These are phyloP conservation scores for Uncinocarpus reesii DNA, from an alignment of 2,329 filamentous ascomycete genomes.

Conservation along the genomic window DNA sequence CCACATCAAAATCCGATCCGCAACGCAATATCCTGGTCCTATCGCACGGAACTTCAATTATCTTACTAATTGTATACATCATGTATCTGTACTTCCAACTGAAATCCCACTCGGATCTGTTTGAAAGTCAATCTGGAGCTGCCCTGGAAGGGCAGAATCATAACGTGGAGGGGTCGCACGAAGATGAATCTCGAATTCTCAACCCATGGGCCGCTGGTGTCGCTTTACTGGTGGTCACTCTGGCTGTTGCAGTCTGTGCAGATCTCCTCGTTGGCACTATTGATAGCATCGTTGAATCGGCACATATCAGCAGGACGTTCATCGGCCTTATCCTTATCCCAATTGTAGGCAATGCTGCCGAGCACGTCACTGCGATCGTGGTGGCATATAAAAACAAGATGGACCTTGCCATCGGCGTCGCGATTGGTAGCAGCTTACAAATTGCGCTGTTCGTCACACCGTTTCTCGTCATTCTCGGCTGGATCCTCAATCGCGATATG, in stretches of 20 bases:
- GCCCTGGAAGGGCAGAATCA: constrained; percentile 30
- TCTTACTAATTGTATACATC: constrained; percentile 63
- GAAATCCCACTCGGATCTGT: constrained; percentile 61
- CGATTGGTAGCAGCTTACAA: constrained; percentile 71
- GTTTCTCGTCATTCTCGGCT: constrained; percentile 68
- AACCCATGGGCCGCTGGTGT: constrained; percentile 53
- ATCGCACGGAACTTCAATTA: constrained; percentile 65
- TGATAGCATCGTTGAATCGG: constrained; percentile 57
- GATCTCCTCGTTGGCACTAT: constrained; percentile 70
- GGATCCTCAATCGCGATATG: constrained; percentile 64
- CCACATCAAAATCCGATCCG: constrained; percentile 30
- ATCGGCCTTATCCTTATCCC: constrained; percentile 70
- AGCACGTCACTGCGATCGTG: constrained; percentile 71
- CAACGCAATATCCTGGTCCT: constrained; percentile 53
- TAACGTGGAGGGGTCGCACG: constrained; percentile 30
- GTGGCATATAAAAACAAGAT: constrained; percentile 65
- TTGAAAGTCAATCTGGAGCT: constrained; percentile 42
- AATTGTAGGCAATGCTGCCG: constrained; percentile 69
- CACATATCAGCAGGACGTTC: constrained; percentile 67
- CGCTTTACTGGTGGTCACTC: constrained; percentile 59
- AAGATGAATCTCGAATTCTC: constrained; percentile 45
- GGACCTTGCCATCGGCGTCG: constrained; percentile 62
- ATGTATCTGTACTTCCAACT: constrained; percentile 72
- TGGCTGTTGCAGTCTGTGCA: constrained; percentile 62
- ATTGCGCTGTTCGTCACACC: constrained; percentile 74